Conservation (phyloP, 768 basidiomycete species). For the Fomitopsis serialis region DNA sequence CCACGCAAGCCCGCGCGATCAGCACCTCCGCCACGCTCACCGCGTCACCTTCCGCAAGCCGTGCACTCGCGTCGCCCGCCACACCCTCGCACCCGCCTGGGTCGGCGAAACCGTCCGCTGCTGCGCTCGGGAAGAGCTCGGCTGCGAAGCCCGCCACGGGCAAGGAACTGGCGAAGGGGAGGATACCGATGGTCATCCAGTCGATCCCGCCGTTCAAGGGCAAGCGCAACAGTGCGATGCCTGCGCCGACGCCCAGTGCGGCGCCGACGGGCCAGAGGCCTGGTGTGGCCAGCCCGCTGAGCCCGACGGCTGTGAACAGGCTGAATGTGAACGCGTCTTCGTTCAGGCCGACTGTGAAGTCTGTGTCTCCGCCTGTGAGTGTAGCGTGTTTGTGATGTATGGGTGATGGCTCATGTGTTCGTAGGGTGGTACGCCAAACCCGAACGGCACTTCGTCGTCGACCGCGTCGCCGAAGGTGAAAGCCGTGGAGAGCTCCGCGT, state of each 20-base stretch:
- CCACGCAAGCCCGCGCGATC: conserved; percentile 64
- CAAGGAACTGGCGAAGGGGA: conserved; percentile 14
- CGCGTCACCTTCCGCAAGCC: conserved; percentile 33
- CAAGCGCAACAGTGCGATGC: conserved; percentile 33
- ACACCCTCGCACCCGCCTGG: conserved; percentile 42
- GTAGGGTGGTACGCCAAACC: conserved; percentile 25
- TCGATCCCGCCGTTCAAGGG: conserved; percentile 90
- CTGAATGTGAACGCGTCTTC: conserved; percentile 88
- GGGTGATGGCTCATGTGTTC: conserved; percentile 2
- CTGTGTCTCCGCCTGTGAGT: conserved; percentile 56
- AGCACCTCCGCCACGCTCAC: conserved; percentile 36
- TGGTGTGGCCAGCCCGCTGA: conserved; percentile 34
- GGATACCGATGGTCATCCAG: conserved; percentile 76
- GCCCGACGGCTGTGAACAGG: conserved; percentile 55
- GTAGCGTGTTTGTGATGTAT: conserved; percentile 28
- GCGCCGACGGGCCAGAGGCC: conserved; percentile 22
- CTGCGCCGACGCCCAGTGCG: conserved; percentile 8
- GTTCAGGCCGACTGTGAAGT: conserved; percentile 86
- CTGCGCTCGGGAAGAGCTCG: conserved; percentile 12
- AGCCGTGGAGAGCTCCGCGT: conserved; percentile 36
- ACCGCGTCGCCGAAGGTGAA: conserved; percentile 62
- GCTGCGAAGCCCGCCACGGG: conserved; percentile 13
- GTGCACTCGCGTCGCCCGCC: conserved; percentile 28
- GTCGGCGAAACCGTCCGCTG: conserved; percentile 12
- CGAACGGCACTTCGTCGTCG: conserved; percentile 29